Conservation (phyloP, 2,329 filamentous ascomycete species). For the Amauroascus verrucosus region DNA sequence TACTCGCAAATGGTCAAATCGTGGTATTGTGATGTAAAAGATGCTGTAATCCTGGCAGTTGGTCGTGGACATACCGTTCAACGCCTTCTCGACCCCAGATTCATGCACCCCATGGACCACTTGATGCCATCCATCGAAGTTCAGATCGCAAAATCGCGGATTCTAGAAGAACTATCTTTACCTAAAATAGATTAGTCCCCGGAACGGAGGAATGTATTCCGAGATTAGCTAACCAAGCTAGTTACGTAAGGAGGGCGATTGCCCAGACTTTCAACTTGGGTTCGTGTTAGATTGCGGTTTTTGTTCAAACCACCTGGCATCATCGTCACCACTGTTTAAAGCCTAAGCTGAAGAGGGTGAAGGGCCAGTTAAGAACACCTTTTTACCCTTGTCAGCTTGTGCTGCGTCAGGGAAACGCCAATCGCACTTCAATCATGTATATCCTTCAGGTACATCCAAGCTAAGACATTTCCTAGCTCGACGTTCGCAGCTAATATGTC, state of each 20-base stretch:
- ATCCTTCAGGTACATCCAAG: conserved; percentile 27
- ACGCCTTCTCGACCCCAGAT: no score
- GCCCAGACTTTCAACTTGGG: not conserved
- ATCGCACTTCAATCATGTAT: conserved; percentile 22
- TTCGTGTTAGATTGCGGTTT: not conserved
- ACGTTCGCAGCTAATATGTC: not conserved
- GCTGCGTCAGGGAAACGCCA: not conserved
- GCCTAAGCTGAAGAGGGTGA: not conserved
- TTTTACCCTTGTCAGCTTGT: not conserved
- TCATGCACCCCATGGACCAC: no score
- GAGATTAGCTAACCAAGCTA: no score
- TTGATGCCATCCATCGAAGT: no score
- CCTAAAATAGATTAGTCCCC: no score
- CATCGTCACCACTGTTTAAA: not conserved
- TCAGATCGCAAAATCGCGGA: no score
- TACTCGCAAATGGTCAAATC: no score
- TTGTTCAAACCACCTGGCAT: conserved; percentile 11
- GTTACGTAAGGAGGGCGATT: not conserved
- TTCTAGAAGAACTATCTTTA: no score
- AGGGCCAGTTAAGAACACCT: not conserved
- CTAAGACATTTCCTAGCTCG: not conserved
- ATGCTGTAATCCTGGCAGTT: no score
- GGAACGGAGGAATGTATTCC: no score
- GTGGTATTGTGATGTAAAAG: no score
- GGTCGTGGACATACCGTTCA: no score